A percentile compares a stretch with the other conserved stretches of the same genome.
Evolutionary conservation across 2,329 filamentous ascomycete genomes (phyloP).

Genomic region (Cordyceps tenuipes): DNA sequence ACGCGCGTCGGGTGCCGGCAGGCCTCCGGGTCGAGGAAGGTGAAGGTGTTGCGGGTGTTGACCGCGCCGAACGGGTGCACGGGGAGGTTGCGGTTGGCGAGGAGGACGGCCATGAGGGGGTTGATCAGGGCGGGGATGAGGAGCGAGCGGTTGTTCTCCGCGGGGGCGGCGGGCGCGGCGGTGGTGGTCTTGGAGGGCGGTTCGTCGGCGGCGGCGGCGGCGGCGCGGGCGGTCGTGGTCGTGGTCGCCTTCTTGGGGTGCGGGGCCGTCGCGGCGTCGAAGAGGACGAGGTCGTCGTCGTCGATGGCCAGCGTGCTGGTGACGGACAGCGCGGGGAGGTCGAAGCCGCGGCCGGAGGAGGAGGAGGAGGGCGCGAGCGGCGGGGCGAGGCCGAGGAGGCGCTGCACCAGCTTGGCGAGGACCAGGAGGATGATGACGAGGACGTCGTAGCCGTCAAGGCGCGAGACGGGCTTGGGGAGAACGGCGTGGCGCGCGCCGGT

Average conservation of each 20-base stretch:
- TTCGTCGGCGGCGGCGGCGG: too few relatives aligned
- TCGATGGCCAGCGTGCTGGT: slow-evolving; percentile 10
- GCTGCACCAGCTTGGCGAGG: slow-evolving; percentile 5
- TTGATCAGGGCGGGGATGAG: slow-evolving; percentile 11
- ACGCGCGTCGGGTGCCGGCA: slow-evolving; percentile 9
- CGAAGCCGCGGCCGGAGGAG: slow-evolving; percentile 6
- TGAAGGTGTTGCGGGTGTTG: slow-evolving; percentile 12
- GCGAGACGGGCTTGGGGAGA: slow-evolving; percentile 10
- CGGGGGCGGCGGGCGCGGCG: background rate
- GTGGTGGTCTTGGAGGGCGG: background rate
- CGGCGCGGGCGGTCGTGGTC: background rate
- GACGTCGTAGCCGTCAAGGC: slow-evolving; percentile 10
- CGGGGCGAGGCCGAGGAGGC: slow-evolving; percentile 3
- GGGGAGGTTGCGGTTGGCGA: slow-evolving; percentile 11
- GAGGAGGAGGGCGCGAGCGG: background rate
- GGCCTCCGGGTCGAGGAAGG: slow-evolving; percentile 9
- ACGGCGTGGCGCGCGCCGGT: slow-evolving; percentile 8
- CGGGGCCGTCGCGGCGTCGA: slow-evolving; percentile 5
- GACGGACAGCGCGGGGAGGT: slow-evolving; percentile 11
- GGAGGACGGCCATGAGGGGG: slow-evolving; percentile 13
- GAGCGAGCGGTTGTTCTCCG: slow-evolving; percentile 4
- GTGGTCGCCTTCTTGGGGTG: background rate
- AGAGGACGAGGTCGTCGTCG: slow-evolving; percentile 8
- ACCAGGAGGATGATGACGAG: slow-evolving; percentile 9
- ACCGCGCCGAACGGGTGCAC: slow-evolving; percentile 11